These are phyloP conservation scores for Phlebiopsis gigantea DNA, from an alignment of 768 basidiomycete species.

Conservation along the genomic window DNA sequence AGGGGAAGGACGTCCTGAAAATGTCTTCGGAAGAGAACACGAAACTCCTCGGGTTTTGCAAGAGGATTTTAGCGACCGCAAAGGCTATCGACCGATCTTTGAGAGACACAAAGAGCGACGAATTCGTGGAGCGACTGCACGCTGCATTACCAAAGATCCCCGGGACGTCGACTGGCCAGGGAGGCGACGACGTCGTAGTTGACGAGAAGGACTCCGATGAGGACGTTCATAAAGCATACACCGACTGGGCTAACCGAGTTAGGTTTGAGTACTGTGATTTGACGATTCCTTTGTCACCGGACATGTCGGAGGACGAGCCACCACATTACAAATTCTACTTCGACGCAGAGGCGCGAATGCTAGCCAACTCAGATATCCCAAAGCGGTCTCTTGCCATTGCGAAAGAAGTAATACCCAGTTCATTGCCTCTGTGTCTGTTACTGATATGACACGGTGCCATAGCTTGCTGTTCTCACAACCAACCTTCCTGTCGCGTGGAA, in stretches of 20 bases:
- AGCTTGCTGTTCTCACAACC: conserved; percentile 91
- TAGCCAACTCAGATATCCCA: conserved; percentile 81
- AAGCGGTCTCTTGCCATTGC: conserved; percentile 92
- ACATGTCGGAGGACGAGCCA: conserved; percentile 41
- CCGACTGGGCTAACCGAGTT: conserved; percentile 77
- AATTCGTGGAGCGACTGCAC: conserved; percentile 76
- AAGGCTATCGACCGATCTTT: conserved; percentile 84
- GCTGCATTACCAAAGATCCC: conserved; percentile 70
- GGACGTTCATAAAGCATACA: conserved; percentile 60
- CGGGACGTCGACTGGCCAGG: conserved; percentile 36
- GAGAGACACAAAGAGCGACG: conserved; percentile 83
- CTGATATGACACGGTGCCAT: conserved; percentile 8
- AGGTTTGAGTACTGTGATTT: conserved; percentile 94
- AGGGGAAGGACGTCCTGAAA: conserved; percentile 50
- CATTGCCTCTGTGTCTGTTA: conserved; percentile 30
- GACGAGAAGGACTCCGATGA: conserved; percentile 57
- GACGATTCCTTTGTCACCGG: conserved; percentile 36
- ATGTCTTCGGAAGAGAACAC: conserved; percentile 65
- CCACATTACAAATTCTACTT: conserved; percentile 82
- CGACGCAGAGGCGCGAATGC: conserved; percentile 79
- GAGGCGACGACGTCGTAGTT: conserved; percentile 35
- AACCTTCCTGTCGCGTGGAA: conserved; percentile 94
- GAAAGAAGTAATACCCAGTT: conserved; percentile 50
- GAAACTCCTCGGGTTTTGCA: conserved; percentile 77
- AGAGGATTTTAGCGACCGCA: conserved; percentile 78